These are phyloP conservation scores for Aspergillus biplanus DNA, from an alignment of 495 filamentous ascomycete genomes.

Conservation along the genomic window DNA sequence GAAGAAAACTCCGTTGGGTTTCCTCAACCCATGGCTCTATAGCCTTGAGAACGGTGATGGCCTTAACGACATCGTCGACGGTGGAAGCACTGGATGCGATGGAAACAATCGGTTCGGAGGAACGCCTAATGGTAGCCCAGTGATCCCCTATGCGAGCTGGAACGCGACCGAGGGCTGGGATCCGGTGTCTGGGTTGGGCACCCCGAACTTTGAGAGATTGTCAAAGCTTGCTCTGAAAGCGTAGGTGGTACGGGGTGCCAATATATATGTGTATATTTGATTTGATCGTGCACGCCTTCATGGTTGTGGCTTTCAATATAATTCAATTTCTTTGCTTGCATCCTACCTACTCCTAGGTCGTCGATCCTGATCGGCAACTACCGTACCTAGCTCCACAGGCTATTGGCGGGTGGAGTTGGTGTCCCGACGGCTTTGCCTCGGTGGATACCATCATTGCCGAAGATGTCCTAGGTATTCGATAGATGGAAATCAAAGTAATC, in stretches of 20 bases:
- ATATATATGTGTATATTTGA: no score
- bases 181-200: conserved; percentile 62
- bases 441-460: no score
- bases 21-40: conserved; percentile 79
- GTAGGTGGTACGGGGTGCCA: not conserved
- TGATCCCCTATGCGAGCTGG: conserved; percentile 48
- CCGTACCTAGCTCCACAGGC: no score
- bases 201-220: conserved; percentile 45
- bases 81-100: conserved; percentile 65
- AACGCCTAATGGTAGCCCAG: conserved; percentile 37
- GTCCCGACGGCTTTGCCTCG: no score
- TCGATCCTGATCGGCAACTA: no score
- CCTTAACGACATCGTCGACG: conserved; percentile 66
- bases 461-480: no score
- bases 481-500: no score
- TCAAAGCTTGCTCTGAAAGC: not conserved
- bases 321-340: no score
- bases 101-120: conserved; percentile 48
- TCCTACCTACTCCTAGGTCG: no score
- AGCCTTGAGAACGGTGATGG: conserved; percentile 46
- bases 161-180: conserved; percentile 64
- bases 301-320: no score
- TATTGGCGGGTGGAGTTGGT: no score
- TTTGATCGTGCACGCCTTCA: no score
- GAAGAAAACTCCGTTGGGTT: conserved; percentile 62